These are phyloP conservation scores for Penicillium pancosmium DNA, from an alignment of 495 filamentous ascomycete genomes.

Conservation along the genomic window DNA sequence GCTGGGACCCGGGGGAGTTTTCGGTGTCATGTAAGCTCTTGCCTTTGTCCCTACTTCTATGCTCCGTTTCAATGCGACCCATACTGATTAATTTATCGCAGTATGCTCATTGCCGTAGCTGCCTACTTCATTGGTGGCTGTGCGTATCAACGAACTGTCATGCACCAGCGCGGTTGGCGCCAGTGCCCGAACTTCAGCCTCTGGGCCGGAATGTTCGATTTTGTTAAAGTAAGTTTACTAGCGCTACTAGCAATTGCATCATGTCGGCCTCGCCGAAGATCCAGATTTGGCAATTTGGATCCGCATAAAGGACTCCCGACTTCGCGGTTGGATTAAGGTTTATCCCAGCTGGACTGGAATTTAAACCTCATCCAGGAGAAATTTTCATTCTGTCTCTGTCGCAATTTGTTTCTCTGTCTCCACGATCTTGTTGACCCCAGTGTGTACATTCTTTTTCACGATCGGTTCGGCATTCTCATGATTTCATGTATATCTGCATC, in stretches of 20 bases:
- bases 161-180: conserved; percentile 92
- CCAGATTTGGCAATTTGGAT: conserved; percentile 21
- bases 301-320: conserved; percentile 30
- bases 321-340: conserved; percentile 42
- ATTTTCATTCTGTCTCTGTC: too few relatives aligned
- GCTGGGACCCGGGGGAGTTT: conserved; percentile 85
- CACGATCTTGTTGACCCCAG: conserved; percentile 18
- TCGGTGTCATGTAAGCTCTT: conserved; percentile 79
- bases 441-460: conserved; percentile 18
- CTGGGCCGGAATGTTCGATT: conserved; percentile 86
- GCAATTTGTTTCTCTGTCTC: conserved; percentile 4
- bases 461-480: conserved; percentile 6
- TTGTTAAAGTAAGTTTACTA: conserved; percentile 71
- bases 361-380: conserved; percentile 9
- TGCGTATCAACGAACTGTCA: conserved; percentile 92
- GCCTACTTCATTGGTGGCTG: conserved; percentile 93
- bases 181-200: conserved; percentile 93
- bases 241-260: conserved; percentile 35
- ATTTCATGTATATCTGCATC: conserved; percentile 6
- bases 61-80: not conserved
- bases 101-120: conserved; percentile 70
- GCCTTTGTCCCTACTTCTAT: not conserved
- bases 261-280: conserved; percentile 31
- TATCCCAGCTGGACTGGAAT: conserved; percentile 34
- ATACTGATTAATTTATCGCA: conserved; percentile 21